phyloP scores from a whole-genome alignment of 495 filamentous ascomycete species.

The Aspergillus biplanus region DNA sequence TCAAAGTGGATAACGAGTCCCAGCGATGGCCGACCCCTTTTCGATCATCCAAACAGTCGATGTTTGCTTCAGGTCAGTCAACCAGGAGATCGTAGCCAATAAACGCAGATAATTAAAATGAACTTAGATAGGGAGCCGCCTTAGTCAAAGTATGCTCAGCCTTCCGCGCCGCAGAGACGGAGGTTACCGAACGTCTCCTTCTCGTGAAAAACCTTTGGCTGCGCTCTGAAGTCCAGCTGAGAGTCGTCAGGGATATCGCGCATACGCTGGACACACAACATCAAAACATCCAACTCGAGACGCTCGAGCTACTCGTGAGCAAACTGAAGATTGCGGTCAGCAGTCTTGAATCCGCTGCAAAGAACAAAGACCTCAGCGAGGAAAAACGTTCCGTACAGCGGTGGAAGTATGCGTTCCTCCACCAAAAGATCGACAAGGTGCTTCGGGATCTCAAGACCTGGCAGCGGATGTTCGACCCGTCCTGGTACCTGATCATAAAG shows the following conservation, averaged over 20 bases:
- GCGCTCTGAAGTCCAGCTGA: background rate
- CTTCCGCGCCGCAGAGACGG: background rate
- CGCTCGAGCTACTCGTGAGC: background rate
- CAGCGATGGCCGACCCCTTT: background rate
- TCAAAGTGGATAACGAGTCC: background rate
- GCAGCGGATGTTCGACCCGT: slow-evolving; percentile 11
- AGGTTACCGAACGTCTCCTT: background rate
- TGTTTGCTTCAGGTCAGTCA: background rate
- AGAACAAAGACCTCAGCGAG: background rate
- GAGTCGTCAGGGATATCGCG: background rate
- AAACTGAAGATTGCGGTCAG: slow-evolving; percentile 1
- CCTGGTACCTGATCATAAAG: slow-evolving; percentile 11
- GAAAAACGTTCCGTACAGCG: slow-evolving; percentile 1
- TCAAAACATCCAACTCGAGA: background rate
- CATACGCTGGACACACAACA: background rate
- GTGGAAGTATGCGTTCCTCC: slow-evolving; percentile 1
- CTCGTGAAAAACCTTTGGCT: background rate
- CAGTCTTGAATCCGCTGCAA: background rate
- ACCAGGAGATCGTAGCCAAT: background rate
- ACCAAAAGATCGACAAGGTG: background rate
- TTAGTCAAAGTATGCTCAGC: background rate
- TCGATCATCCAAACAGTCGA: background rate
- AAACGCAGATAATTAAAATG: background rate
- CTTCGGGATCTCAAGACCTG: slow-evolving; percentile 6
- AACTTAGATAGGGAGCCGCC: background rate